phyloP scores from a whole-genome alignment of 106 monocot genomes.

The Dendrobium catenatum region DNA sequence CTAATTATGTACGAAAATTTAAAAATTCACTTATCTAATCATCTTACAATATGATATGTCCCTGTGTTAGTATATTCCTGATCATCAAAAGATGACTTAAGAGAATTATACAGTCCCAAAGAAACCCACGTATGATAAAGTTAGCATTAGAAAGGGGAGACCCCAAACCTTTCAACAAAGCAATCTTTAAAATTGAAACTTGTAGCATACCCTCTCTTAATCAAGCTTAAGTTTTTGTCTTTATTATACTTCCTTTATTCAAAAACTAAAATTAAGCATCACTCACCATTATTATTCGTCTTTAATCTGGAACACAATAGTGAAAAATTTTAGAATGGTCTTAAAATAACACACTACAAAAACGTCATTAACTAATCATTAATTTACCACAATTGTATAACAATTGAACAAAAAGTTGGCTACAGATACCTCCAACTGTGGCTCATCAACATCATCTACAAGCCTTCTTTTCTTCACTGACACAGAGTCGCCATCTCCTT shows the following conservation, averaged over 20 bases:
- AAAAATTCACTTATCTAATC: background rate
- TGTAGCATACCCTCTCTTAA: background rate
- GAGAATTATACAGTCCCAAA: background rate
- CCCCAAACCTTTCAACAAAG: background rate
- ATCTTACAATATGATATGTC: background rate
- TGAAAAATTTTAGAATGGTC: background rate
- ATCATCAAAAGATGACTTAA: background rate
- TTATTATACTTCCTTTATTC: background rate
- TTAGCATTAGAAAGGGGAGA: background rate
- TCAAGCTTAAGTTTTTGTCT: background rate
- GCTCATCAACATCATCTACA: constrained; percentile 39
- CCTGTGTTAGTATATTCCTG: background rate
- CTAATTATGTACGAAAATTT: too few species aligned
- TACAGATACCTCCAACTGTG: constrained; percentile 63
- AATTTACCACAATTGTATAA: background rate
- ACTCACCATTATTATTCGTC: background rate
- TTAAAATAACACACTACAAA: background rate
- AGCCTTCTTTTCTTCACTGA: constrained; percentile 82
- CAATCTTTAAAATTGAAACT: background rate
- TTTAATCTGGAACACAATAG: background rate
- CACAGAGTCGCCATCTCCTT: constrained; percentile 42
- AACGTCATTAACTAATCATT: background rate
- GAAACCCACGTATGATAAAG: background rate
- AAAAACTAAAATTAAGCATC: constrained; percentile 1
- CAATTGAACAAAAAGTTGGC: background rate